Conservation (phyloP, 169 alveolate species). For the Eimeria sp. region DNA sequence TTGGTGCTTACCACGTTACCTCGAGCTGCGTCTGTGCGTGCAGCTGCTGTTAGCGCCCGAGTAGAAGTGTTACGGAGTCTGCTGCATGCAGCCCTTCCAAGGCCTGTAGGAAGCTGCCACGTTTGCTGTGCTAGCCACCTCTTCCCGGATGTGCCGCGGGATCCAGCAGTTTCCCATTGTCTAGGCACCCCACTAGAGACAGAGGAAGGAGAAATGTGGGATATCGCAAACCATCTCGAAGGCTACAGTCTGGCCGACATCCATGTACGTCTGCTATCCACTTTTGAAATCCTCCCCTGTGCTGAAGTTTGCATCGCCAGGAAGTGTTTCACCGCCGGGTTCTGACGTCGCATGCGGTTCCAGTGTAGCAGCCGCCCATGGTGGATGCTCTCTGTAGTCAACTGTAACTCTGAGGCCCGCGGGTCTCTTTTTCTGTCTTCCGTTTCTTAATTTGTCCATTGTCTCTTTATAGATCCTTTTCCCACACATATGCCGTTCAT, state of each 20-base stretch:
- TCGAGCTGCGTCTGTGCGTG: background rate
- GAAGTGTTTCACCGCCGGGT: background rate
- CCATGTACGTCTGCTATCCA: background rate
- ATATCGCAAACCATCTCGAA: conserved; percentile 58
- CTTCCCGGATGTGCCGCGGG: background rate
- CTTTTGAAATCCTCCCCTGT: background rate
- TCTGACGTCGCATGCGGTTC: background rate
- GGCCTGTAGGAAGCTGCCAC: background rate
- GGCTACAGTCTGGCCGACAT: conserved; percentile 72
- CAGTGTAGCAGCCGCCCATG: background rate
- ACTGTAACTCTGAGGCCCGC: background rate
- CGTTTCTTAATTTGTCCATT: background rate
- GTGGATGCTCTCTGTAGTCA: background rate
- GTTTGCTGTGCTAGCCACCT: background rate
- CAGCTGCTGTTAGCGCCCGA: conserved; percentile 63
- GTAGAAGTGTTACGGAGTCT: conserved; percentile 35
- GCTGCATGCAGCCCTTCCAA: background rate
- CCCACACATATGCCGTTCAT: background rate
- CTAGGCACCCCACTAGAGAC: background rate
- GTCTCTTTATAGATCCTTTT: background rate
- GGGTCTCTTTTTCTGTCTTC: background rate
- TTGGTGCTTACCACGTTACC: background rate
- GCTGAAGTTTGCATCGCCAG: background rate
- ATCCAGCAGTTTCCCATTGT: background rate
- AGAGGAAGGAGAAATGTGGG: conserved; percentile 30